Evolutionary conservation across 768 basidiomycete genomes (phyloP).

Genomic region (Leccinum sublutescens): DNA sequence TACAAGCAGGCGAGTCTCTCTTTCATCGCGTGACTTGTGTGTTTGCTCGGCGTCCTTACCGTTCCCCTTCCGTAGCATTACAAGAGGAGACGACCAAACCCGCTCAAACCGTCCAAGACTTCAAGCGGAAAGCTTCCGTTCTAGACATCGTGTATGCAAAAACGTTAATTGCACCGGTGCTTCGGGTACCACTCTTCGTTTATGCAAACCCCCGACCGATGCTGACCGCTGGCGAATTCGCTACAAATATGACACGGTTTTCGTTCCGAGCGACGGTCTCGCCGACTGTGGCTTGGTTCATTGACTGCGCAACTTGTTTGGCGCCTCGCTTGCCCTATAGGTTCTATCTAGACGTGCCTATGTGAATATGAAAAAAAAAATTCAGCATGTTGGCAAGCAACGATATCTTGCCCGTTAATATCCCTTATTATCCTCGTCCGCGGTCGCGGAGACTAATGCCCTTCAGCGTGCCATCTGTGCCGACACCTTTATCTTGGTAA

Average conservation of each 20-base stretch:
- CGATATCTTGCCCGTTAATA: neutral
- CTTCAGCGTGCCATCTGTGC: neutral
- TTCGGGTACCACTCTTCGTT: neutral
- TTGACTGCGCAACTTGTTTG: neutral
- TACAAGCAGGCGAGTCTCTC: slow-evolving; percentile 59
- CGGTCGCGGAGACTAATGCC: neutral
- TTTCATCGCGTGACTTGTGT: slow-evolving; percentile 1
- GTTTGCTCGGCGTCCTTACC: slow-evolving; percentile 1
- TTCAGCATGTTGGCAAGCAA: neutral
- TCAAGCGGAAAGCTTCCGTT: slow-evolving; percentile 54
- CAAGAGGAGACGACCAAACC: slow-evolving; percentile 48
- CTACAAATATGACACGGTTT: neutral
- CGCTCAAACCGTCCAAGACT: slow-evolving; percentile 55
- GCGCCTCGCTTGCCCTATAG: neutral
- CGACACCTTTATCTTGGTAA: neutral
- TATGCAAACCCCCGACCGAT: neutral
- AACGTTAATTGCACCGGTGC: slow-evolving; percentile 3
- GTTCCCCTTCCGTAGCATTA: slow-evolving; percentile 18
- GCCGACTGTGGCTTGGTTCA: neutral
- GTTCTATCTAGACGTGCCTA: neutral
- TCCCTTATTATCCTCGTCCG: neutral
- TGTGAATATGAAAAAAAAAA: neutral
- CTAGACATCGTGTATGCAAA: slow-evolving; percentile 35
- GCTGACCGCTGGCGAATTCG: neutral
- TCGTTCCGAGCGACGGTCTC: neutral